A percentile compares a stretch with the other conserved stretches of the same genome.
Conservation (phyloP, 2,329 filamentous ascomycete species). For the Neopestalotiopsis clavispora region DNA sequence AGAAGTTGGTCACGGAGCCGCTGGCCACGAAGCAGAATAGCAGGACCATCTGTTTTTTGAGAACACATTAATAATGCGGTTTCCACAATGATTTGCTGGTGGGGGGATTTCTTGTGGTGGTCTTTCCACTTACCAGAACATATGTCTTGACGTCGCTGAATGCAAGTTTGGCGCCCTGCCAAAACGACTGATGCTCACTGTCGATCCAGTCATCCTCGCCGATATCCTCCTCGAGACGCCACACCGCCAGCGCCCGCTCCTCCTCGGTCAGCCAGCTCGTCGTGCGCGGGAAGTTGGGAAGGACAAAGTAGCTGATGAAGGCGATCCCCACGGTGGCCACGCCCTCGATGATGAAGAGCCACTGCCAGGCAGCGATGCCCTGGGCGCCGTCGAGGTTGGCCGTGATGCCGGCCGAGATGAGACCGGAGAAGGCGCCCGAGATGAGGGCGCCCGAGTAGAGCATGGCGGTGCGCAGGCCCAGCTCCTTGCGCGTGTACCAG, state of each 20-base stretch:
- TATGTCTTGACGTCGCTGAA: conserved; percentile 65
- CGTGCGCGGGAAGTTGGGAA: conserved; percentile 71
- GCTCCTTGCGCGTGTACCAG: conserved; percentile 74
- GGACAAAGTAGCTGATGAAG: conserved; percentile 58
- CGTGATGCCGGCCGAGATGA: conserved; percentile 69
- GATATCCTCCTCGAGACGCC: conserved; percentile 68
- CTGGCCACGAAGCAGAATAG: conserved; percentile 62
- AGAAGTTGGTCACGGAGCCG: conserved; percentile 70
- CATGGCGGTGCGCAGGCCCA: conserved; percentile 68
- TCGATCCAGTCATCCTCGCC: conserved; percentile 68
- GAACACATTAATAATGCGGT: no score
- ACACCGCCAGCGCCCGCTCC: conserved; percentile 61
- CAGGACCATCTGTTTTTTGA: conserved; percentile 48
- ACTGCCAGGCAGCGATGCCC: conserved; percentile 66
- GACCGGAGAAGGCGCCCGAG: conserved; percentile 73
- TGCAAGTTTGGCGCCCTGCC: conserved; percentile 58
- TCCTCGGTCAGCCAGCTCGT: conserved; percentile 61
- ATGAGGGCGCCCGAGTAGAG: conserved; percentile 73
- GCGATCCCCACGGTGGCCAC: conserved; percentile 67
- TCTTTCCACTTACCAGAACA: conserved; percentile 49
- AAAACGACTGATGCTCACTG: conserved; percentile 59
- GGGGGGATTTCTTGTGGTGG: no score
- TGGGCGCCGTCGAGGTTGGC: conserved; percentile 63
- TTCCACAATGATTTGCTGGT: no score
- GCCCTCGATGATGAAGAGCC: conserved; percentile 74